Evolutionary conservation across 2,329 filamentous ascomycete species (phyloP).

Genomic region (Ophiobolus disseminans): DNA sequence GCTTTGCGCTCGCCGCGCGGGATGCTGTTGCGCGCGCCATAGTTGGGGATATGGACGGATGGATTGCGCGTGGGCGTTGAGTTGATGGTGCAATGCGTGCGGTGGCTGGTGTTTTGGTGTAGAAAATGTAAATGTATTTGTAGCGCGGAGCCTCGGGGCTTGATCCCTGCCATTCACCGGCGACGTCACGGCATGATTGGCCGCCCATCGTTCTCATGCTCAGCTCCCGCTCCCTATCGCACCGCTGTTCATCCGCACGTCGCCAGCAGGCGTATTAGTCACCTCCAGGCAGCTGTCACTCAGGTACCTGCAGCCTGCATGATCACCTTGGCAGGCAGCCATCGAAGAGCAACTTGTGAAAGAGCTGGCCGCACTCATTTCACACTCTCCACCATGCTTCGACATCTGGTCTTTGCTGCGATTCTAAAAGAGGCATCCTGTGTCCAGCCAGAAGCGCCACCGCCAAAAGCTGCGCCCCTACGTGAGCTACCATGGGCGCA

Average conservation of each 20-base stretch:
- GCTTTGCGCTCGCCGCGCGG: slow-evolving; percentile 38
- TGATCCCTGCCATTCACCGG: slow-evolving; percentile 14
- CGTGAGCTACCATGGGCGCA: slow-evolving; percentile 89
- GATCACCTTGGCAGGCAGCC: slow-evolving; percentile 16
- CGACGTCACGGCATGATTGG: slow-evolving; percentile 25
- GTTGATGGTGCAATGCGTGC: slow-evolving; percentile 17
- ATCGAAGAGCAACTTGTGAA: neutral
- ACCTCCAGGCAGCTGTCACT: slow-evolving; percentile 7
- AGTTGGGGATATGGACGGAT: slow-evolving; percentile 18
- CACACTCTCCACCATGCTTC: slow-evolving; percentile 24
- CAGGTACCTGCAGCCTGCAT: slow-evolving; percentile 23
- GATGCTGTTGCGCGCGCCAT: slow-evolving; percentile 41
- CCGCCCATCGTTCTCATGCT: neutral
- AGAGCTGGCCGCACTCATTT: neutral
- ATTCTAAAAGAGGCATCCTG: slow-evolving; percentile 53
- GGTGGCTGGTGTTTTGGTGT: slow-evolving; percentile 38
- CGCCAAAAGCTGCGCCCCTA: slow-evolving; percentile 79
- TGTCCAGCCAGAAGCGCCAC: slow-evolving; percentile 80
- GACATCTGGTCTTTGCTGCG: slow-evolving; percentile 16
- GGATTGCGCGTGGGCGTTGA: slow-evolving; percentile 22
- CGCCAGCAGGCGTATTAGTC: slow-evolving; percentile 8
- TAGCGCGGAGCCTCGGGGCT: slow-evolving; percentile 9
- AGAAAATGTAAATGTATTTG: slow-evolving; percentile 22
- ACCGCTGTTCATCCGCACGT: neutral
- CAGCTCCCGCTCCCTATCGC: neutral